These are phyloP conservation scores for Salix brachista DNA, from an alignment of 345 rosid genomes.

Conservation along the genomic window DNA sequence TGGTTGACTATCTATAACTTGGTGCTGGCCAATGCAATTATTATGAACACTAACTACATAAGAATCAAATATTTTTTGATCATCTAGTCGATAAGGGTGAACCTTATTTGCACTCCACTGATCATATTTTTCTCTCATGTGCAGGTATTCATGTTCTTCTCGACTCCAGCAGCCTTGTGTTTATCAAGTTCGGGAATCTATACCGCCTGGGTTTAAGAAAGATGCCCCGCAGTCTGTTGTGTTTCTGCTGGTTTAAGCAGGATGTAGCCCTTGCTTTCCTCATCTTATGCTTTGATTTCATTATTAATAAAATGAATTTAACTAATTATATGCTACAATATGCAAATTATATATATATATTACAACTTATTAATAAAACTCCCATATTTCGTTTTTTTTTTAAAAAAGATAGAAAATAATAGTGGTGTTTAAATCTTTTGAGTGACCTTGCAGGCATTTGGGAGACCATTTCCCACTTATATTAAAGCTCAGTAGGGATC, in stretches of 20 bases:
- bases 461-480: constrained; percentile 38
- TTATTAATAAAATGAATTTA: background rate
- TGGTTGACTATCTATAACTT: constrained; percentile 22
- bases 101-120: too few relatives aligned
- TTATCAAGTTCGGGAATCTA: too few relatives aligned
- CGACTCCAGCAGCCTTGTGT: too few relatives aligned
- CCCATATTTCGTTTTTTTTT: background rate
- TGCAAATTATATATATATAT: too few relatives aligned
- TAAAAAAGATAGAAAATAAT: background rate
- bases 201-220: too few relatives aligned
- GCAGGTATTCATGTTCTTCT: too few relatives aligned
- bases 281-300: background rate
- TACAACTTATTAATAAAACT: too few relatives aligned
- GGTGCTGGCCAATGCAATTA: background rate
- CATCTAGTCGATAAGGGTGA: too few relatives aligned
- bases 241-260: too few relatives aligned
- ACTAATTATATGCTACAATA: background rate
- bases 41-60: background rate
- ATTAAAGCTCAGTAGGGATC: background rate
- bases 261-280: too few relatives aligned
- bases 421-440: background rate
- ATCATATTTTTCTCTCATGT: too few relatives aligned
- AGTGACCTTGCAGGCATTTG: constrained; percentile 31
- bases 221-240: too few relatives aligned
- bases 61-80: background rate